phyloP scores from a whole-genome alignment of 768 basidiomycete species.

The Trametes gibbosa region DNA sequence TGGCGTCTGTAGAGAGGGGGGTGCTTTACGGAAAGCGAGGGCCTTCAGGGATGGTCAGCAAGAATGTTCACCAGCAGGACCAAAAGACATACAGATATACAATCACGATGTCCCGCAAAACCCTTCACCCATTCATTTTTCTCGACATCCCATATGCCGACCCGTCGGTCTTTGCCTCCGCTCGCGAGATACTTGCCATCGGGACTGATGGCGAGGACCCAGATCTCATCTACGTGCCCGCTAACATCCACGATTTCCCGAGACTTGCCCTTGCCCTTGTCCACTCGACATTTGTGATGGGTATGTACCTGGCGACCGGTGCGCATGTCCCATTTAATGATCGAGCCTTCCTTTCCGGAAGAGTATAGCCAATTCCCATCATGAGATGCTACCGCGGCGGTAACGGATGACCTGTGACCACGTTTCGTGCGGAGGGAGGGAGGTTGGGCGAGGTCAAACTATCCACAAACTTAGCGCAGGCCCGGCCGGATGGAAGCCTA shows the following conservation, averaged over 20 bases:
- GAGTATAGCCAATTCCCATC: constrained; percentile 79
- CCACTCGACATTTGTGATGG: constrained; percentile 57
- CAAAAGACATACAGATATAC: constrained; percentile 54
- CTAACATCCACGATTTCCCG: constrained; percentile 56
- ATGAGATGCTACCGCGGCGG: constrained; percentile 75
- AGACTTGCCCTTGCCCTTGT: constrained; percentile 46
- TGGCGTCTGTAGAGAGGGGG: constrained; percentile 27
- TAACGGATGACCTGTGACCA: constrained; percentile 74
- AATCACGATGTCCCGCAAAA: constrained; percentile 75
- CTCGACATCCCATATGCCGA: constrained; percentile 86
- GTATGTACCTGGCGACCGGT: constrained; percentile 58
- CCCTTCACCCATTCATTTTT: constrained; percentile 74
- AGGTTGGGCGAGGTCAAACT: constrained; percentile 59
- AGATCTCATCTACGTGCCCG: constrained; percentile 87
- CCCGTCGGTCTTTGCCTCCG: constrained; percentile 77
- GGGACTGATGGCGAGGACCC: constrained; percentile 77
- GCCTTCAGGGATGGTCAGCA: constrained; percentile 38
- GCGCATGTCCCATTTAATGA: constrained; percentile 79
- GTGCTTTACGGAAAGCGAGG: constrained; percentile 75
- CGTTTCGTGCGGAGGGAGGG: constrained; percentile 59
- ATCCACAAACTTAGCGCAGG: background rate
- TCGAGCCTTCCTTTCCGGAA: constrained; percentile 85
- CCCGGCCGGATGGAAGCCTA: background rate
- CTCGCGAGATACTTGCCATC: constrained; percentile 87
- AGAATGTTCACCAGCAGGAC: background rate